Base-by-base conservation (phyloP, 2,329 filamentous ascomycete genomes). In the Aspergillus sp. region DNA sequence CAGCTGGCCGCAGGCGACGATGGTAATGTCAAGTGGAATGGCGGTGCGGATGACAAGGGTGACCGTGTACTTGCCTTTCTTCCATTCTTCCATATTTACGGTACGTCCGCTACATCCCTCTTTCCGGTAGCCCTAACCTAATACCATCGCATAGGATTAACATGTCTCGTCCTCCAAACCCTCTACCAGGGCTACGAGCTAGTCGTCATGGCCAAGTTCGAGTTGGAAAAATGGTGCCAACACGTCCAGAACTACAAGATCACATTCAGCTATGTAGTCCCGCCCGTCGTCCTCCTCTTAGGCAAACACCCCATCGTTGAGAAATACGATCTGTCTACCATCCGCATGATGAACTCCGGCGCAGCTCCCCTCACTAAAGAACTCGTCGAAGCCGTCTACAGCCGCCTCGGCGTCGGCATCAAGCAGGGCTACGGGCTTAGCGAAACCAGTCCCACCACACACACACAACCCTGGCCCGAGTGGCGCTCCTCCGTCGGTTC, bases 341-440 rank as follows among this genome's bases (percentile, higher is more conserved):
- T 98, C 22, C 88, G 89, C 46, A 93, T 93, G 84, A 80, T 96
- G 80, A 95, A 92, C 75, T 93, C 86, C 0, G 93, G 90, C 22
- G 93, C 93, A 0, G 93, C 93, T 0, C 93, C 93, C 0, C 79
- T 97, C 41, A 93, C 91, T 0, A 79, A 81, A 33, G 91, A 96
- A 61, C 83, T 98, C 2, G 89, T 93, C 1, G 85, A 91, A 55
- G 83, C 86, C 8, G 84, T 95, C 3, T 90, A 90, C 79, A 75
- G 83, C 19, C 85, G 92, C 7, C 84, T 95, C 58, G 86, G 86
- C 51, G 81, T 96, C 19, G 88, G 88, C 2, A 86, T 96, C 60
- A 97, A 96, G 80, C 93, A 98, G 76, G 93, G 90, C 17, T 98
- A 96, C 70, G 93, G 93, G 0, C 82, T 98, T 5, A 91, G 87